phyloP scores from a whole-genome alignment of 768 basidiomycete genomes.

The Tubosaeta sp. region DNA sequence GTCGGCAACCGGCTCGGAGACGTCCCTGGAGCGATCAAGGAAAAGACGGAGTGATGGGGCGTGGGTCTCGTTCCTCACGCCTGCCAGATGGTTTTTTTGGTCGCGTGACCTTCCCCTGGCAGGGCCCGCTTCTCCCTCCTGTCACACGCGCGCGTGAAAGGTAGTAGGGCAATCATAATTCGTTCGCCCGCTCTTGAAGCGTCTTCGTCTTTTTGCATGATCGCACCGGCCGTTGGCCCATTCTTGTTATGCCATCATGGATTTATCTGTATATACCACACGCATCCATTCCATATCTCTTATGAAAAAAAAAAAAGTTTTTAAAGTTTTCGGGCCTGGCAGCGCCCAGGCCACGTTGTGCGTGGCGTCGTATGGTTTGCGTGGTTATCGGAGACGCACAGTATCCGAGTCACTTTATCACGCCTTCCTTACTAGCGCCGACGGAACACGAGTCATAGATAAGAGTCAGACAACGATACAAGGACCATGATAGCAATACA shows the following conservation, averaged over 20 bases:
- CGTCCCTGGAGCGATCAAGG: constrained; percentile 21
- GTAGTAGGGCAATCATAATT: neutral
- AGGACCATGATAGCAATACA: neutral
- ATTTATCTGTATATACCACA: neutral
- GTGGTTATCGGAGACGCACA: neutral
- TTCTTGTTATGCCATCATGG: neutral
- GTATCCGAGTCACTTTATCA: no score
- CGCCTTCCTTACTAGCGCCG: no score
- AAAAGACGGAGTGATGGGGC: constrained; percentile 29
- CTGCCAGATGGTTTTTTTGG: neutral
- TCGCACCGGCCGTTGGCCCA: neutral
- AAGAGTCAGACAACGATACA: neutral
- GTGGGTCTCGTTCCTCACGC: neutral
- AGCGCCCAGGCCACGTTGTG: neutral
- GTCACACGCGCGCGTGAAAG: neutral
- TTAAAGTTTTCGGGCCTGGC: neutral
- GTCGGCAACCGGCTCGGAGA: constrained; percentile 84
- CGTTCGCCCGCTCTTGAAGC: neutral
- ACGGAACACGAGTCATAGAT: neutral
- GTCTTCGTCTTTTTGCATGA: neutral
- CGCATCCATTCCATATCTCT: neutral
- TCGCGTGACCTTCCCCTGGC: neutral
- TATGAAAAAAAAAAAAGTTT: neutral
- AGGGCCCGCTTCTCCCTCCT: neutral
- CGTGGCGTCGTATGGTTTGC: neutral